Base-by-base conservation (phyloP, 345 rosid genomes). In the Dovyalis caffra region DNA sequence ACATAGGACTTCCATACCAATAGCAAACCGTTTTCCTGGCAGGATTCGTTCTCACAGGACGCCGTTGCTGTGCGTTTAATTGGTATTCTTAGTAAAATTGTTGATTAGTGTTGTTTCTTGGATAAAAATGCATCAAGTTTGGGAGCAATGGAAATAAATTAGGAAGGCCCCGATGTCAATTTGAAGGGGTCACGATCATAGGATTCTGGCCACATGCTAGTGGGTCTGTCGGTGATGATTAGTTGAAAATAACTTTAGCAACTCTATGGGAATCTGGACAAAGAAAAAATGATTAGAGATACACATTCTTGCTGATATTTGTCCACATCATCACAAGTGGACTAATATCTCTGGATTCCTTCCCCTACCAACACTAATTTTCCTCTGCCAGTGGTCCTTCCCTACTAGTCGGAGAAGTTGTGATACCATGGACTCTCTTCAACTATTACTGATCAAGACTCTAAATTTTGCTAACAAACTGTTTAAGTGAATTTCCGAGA, bases 161-260 rank as follows among this genome's bases (percentile, higher is more conserved):
- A 23, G 61, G 61, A 56, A 9, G 61, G 61, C 61, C 28, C 26
- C 61, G 0, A 3, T 8, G 61, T 56, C 25, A 56, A 56, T 23
- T 56, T 56, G 6, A 43, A 76, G 32, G 63, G 57, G 70, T 83
- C 84, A 32, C 49, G 35, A 49, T 72, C 85, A 34, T 66, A 78
- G 84, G 81, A 84, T 71, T 74, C 75, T 64, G 83, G 40, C 82
- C 86, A 77, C 78, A 86, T 9, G 69, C 77, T 6, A 58, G 70
- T 74, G 84, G 80, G 83, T 79, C 43, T 69, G 67, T 69, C 64
- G 40, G 80, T 87, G 86, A 88, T 88, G 87, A 90, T 86, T 89
- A 78, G 91, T 60, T 88, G 91, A 87, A 64, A 81, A 83, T 72
- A 71, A 87, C 84, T 3, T 10, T 64, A 68, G 76, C 81, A 80